phyloP scores from a whole-genome alignment of 2,329 filamentous ascomycete genomes.

The Aureobasidium sp. region DNA sequence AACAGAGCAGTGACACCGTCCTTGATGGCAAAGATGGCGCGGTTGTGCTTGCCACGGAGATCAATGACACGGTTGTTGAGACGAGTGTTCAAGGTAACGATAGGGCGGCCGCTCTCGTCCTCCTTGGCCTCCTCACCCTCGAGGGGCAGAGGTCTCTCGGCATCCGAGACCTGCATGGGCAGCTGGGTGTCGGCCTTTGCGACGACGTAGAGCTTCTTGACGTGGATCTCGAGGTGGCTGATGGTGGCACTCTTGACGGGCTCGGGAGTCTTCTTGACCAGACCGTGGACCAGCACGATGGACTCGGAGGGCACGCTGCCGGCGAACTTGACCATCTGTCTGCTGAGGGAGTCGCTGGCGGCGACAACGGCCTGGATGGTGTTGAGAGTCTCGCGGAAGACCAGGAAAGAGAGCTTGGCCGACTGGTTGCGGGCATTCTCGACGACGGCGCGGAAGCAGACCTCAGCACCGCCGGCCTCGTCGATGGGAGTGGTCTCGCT shows the following conservation, averaged over 20 bases:
- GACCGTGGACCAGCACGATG: constrained; percentile 73
- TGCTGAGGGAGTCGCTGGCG: constrained; percentile 56
- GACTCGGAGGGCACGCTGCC: constrained; percentile 69
- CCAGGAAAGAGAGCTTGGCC: constrained; percentile 85
- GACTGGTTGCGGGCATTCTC: constrained; percentile 84
- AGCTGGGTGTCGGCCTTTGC: constrained; percentile 55
- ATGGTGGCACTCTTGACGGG: constrained; percentile 84
- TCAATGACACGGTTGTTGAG: constrained; percentile 91
- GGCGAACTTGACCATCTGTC: constrained; percentile 94
- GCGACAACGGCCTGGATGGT: constrained; percentile 76
- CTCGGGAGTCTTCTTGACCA: constrained; percentile 73
- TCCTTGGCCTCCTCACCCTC: constrained; percentile 45
- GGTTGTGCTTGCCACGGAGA: constrained; percentile 83
- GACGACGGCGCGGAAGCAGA: constrained; percentile 73
- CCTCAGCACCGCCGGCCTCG: constrained; percentile 41
- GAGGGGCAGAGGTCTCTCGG: constrained; percentile 42
- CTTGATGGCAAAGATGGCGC: constrained; percentile 72
- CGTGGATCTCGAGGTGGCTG: constrained; percentile 75
- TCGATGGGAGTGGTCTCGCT: constrained; percentile 48
- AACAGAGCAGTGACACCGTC: constrained; percentile 64
- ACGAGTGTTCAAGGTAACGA: constrained; percentile 75
- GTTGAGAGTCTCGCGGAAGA: constrained; percentile 68
- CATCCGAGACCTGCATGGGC: constrained; percentile 53
- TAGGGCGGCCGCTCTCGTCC: constrained; percentile 52
- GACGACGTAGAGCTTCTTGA: constrained; percentile 76